Evolutionary conservation across 495 filamentous ascomycete species (phyloP), one percentile per base, ranked within the genome.

Genomic region (Bombardia bombarda): DNA sequence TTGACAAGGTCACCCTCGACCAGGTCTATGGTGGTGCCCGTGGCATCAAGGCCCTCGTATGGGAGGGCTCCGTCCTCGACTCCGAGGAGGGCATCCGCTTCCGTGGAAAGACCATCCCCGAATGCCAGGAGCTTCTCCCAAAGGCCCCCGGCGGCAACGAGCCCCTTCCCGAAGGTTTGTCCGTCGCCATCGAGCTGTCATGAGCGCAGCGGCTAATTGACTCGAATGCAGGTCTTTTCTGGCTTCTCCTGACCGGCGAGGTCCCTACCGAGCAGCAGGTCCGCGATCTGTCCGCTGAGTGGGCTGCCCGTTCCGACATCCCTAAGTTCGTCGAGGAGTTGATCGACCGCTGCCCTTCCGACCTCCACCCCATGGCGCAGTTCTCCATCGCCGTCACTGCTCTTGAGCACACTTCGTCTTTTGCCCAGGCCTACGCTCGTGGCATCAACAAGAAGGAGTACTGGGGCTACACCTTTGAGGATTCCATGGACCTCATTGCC

Each of bases 351-450:
- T 97, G 89, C 83, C 92, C 92, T 49, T 89, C 74, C 73, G 87
- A 90, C 67, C 86, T 98, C 52, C 92, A 98, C 82, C 93, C 92
- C 62, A 98, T 98, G 92, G 89, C 93, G 40, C 92, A 98, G 77
- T 94, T 98, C 79, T 96, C 93, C 28, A 70, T 97, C 55, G 92
- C 93, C 53, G 89, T 98, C 55, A 95, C 84, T 53, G 92, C 92
- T 61, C 87, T 98, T 52, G 93, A 98, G 80, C 88, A 93, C 65
- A 92, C 93, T 70, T 97, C 92, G 38, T 78, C 86, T 41, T 98
- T 98, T 68, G 80, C 93, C 57, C 95, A 94, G 74, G 90, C 90
- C 56, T 98, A 98, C 58, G 90, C 89, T 55, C 95, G 92, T 78
- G 92, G 92, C 62, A 84, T 98, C 60, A 90, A 87, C 78, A 98